Base-by-base conservation (phyloP, 306 rosid genomes). In the Quercus variabilis region DNA sequence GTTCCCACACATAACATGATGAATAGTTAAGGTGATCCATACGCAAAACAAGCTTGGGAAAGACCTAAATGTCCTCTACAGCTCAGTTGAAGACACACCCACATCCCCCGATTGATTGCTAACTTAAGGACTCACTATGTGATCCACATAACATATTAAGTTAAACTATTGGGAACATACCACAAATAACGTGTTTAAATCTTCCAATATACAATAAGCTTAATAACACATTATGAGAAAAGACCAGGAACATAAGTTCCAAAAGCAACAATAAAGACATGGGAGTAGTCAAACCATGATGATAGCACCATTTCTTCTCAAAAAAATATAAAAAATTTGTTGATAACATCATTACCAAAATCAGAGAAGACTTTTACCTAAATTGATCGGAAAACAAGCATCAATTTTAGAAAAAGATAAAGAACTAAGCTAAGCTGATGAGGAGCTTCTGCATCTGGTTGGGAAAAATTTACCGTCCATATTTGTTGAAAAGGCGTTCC, bases 401-500 rank as follows among this genome's bases (percentile, higher is more conserved):
- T 13, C 0, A 38, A 68, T 38, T 68, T 19, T 68, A 14, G 17
- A 35, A 9, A 68, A 23, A 13, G 5, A 4, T 17, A 35, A 5
- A 33, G 52, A 19, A 33, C 3, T n/a, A 35, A 67, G 51, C 51
- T 19, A 9, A 33, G 52, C 71, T 65, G 72, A 68, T 11, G 67
- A 60, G 67, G 67, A 60, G 15, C 67, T 60, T 25, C 31, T 49
- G 54, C 54, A 69, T 54, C 21, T 8, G 56, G 33, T 73, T 5
- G 2, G 28, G 17, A 28, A 46, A 38, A 19, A 4, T 28, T 67
- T 89, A 92, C 97, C 93, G 86, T 69, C 97, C 97, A 77, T 90
- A 92, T 87, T 92, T 75, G 83, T 88, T 85, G 76, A 92, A 92
- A 28, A 83, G 85, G 1, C 90, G 82, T 46, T 92, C 94, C 55